Conservation (phyloP, 179 eudicot genomes). For the Drosera spatulata region DNA sequence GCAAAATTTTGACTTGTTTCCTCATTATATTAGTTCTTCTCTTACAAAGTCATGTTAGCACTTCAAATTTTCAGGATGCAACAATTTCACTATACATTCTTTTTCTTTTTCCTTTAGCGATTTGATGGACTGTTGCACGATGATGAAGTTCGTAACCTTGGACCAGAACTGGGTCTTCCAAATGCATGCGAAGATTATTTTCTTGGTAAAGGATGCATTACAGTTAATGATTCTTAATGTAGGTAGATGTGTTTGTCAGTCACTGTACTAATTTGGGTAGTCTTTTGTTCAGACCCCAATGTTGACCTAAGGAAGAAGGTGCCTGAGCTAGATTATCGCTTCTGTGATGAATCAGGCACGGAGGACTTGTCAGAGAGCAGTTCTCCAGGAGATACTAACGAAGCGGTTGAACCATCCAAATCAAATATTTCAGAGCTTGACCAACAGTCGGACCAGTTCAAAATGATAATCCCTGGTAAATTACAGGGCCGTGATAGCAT, state of each 20-base stretch:
- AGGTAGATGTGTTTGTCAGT: no score
- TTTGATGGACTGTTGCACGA: conserved; percentile 21
- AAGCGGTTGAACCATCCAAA: conserved; percentile 18
- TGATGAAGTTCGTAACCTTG: conserved; percentile 26
- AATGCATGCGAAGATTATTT: conserved; percentile 35
- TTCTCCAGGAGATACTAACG: conserved; percentile 22
- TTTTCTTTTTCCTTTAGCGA: conserved; percentile 5
- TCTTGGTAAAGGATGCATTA: conserved; percentile 21
- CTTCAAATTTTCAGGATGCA: no score
- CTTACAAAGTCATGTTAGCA: no score
- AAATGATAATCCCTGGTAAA: conserved; percentile 4
- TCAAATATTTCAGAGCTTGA: conserved; percentile 11
- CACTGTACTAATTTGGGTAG: background rate
- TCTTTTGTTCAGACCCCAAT: conserved; percentile 21
- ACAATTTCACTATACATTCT: background rate
- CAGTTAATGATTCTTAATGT: background rate
- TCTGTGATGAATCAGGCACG: conserved; percentile 28
- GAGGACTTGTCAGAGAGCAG: conserved; percentile 25
- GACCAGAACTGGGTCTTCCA: conserved; percentile 21
- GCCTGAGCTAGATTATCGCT: conserved; percentile 29
- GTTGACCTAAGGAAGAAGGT: conserved; percentile 34
- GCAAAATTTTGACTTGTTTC: no score
- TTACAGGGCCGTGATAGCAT: conserved; percentile 4
- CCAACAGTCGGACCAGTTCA: conserved; percentile 13
- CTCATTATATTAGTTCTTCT: no score